A percentile compares a stretch with the other conserved stretches of the same genome.
phyloP scores from a whole-genome alignment of 495 filamentous ascomycete genomes.

The Aspergillus taichungensis region DNA sequence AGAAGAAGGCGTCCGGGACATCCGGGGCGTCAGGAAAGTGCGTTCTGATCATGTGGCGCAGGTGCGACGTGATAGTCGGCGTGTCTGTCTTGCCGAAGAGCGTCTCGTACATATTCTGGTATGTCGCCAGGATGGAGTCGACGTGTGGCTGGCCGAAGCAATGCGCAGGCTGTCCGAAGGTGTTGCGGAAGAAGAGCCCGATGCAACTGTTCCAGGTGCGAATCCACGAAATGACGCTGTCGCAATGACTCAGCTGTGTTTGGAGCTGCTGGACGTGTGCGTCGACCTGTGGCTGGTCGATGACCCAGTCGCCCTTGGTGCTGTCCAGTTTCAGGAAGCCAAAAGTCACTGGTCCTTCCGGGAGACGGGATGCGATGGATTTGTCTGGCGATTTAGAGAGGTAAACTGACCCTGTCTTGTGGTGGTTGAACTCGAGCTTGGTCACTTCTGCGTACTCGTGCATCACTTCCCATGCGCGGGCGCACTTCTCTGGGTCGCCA shows the following conservation, averaged over 20 bases:
- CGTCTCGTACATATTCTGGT: constrained; percentile 43
- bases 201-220: constrained; percentile 55
- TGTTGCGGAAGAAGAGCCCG: constrained; percentile 48
- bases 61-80: constrained; percentile 41
- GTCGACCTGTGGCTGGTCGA: constrained; percentile 45
- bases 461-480: constrained; percentile 45
- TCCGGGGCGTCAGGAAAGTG: constrained; percentile 40
- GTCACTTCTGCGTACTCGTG: constrained; percentile 38
- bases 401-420: constrained; percentile 47
- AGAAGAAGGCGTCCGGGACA: constrained; percentile 52
- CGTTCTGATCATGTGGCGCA: constrained; percentile 37
- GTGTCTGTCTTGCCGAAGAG: constrained; percentile 29
- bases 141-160: constrained; percentile 50
- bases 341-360: constrained; percentile 12
- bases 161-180: constrained; percentile 49
- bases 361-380: constrained; percentile 5
- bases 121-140: constrained; percentile 44
- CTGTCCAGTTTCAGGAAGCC: constrained; percentile 19
- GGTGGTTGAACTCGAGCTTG: constrained; percentile 39
- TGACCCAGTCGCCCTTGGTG: constrained; percentile 18
- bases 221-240: constrained; percentile 48
- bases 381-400: constrained; percentile 11
- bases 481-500: constrained; percentile 35
- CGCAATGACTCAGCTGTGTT: constrained; percentile 37
- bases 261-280: constrained; percentile 46